Evolutionary conservation across 495 filamentous ascomycete genomes (phyloP).

Genomic region (Xylaria telfairii): DNA sequence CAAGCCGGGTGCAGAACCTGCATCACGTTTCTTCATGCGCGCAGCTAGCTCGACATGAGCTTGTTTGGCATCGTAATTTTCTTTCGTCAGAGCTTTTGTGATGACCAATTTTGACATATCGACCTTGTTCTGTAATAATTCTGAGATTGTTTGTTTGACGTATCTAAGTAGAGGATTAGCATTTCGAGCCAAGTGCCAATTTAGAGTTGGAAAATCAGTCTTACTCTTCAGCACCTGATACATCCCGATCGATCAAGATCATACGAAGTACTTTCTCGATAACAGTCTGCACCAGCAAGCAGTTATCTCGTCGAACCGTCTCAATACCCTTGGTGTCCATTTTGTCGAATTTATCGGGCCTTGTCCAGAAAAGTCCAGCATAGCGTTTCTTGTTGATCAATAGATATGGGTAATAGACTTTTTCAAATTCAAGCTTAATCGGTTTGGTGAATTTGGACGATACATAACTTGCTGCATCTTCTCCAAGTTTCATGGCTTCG

Average conservation of each 20-base stretch:
- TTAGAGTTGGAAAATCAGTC: constrained; percentile 40
- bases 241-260: constrained; percentile 91
- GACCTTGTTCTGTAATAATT: constrained; percentile 94
- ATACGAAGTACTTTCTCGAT: constrained; percentile 96
- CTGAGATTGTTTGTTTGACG: constrained; percentile 94
- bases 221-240: constrained; percentile 91
- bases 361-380: constrained; percentile 96
- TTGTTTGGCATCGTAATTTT: constrained; percentile 82
- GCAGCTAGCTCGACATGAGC: constrained; percentile 93
- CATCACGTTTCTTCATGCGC: constrained; percentile 95
- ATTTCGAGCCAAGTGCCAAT: background rate
- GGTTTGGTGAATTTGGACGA: constrained; percentile 91
- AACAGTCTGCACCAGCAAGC: constrained; percentile 90
- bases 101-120: constrained; percentile 99
- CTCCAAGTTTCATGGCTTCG: constrained; percentile 90
- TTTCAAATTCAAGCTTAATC: constrained; percentile 99
- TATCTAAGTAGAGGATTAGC: constrained; percentile 63
- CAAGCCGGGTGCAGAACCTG: constrained; percentile 90
- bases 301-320: constrained; percentile 96
- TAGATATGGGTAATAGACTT: constrained; percentile 98
- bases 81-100: constrained; percentile 92
- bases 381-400: constrained; percentile 99
- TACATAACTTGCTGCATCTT: constrained; percentile 86
- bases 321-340: constrained; percentile 99
- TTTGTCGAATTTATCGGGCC: constrained; percentile 93